A percentile compares a stretch with the other conserved stretches of the same genome.
phyloP scores from a whole-genome alignment of 2,329 filamentous ascomycete species.

The Neurospora sp. region DNA sequence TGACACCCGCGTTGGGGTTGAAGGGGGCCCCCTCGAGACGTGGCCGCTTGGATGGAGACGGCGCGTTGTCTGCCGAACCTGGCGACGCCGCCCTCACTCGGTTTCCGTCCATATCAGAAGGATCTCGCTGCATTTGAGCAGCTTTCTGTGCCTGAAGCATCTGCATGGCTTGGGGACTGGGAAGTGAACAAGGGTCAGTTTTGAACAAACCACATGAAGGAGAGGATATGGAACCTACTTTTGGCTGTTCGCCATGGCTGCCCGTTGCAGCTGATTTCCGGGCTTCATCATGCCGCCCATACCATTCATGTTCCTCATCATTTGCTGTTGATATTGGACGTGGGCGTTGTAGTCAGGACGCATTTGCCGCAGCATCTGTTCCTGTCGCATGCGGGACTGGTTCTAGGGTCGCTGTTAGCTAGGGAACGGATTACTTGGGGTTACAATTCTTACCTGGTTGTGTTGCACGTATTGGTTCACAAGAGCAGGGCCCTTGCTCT shows the following conservation, averaged over 20 bases:
- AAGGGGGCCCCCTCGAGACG: conserved; percentile 68
- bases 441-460: conserved; percentile 57
- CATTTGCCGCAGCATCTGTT: conserved; percentile 63
- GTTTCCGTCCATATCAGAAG: conserved; percentile 77
- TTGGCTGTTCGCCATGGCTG: conserved; percentile 70
- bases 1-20: conserved; percentile 58
- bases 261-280: conserved; percentile 56
- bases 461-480: conserved; percentile 71
- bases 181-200: conserved; percentile 9
- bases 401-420: conserved; percentile 32
- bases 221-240: conserved; percentile 41
- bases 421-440: conserved; percentile 10
- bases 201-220: neutral
- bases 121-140: conserved; percentile 76
- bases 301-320: conserved; percentile 55
- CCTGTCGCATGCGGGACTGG: conserved; percentile 64
- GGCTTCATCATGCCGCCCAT: conserved; percentile 54
- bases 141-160: conserved; percentile 60
- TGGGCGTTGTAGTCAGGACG: conserved; percentile 46
- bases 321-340: conserved; percentile 48
- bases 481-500: conserved; percentile 55
- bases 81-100: conserved; percentile 75
- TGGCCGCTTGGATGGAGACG: conserved; percentile 84
- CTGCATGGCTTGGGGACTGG: conserved; percentile 58
- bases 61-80: conserved; percentile 73